Conservation (phyloP, 202 grass and related monocot species). For the Bolboschoenoplectus hybrid region DNA sequence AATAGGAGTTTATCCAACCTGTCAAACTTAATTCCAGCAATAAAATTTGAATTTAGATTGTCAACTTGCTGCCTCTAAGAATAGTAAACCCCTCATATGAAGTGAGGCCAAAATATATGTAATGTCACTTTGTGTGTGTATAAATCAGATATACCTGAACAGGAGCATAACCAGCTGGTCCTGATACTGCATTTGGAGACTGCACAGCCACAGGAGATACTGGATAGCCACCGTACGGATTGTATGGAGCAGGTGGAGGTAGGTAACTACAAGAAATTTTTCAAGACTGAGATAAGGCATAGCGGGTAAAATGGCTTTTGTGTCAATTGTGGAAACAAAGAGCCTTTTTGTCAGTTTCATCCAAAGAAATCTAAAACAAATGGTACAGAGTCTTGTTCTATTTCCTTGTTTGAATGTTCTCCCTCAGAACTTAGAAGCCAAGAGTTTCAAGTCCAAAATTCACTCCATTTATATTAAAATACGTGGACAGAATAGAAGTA, state of each 20-base stretch:
- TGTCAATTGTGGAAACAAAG: conserved; percentile 12
- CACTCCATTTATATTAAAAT: conserved; percentile 9
- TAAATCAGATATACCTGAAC: conserved; percentile 70
- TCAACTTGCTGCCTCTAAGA: neutral
- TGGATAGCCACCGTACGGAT: conserved; percentile 77
- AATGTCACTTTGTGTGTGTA: conserved; percentile 6
- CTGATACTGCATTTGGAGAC: conserved; percentile 66
- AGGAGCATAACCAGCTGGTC: conserved; percentile 86
- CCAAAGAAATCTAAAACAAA: conserved; percentile 6
- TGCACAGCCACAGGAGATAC: conserved; percentile 65
- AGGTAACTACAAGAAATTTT: conserved; percentile 64
- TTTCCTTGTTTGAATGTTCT: neutral
- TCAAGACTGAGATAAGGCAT: conserved; percentile 33
- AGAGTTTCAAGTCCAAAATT: neutral
- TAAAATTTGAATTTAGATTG: neutral
- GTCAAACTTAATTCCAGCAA: neutral
- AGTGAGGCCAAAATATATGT: conserved; percentile 16
- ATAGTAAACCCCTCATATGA: neutral
- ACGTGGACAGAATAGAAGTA: neutral
- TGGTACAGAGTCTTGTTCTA: neutral
- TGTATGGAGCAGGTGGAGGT: conserved; percentile 69
- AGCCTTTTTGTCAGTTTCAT: neutral
- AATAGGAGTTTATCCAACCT: neutral
- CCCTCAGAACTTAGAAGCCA: neutral
- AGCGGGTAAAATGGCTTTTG: neutral